Base-by-base conservation (phyloP, 768 basidiomycete genomes). In the Auricularia auricula-judae region DNA sequence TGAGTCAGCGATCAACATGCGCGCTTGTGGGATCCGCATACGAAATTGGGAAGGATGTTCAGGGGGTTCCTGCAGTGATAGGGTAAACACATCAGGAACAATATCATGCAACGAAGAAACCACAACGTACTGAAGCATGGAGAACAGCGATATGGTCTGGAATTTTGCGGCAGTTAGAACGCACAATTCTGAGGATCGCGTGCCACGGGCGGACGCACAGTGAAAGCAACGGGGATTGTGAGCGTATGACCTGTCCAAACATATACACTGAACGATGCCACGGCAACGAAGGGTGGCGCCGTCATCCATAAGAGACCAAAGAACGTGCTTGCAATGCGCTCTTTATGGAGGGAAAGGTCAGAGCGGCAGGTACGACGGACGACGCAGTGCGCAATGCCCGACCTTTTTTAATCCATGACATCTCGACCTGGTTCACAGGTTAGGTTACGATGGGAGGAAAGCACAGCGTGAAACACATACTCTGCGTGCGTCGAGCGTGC, bases 161-260 rank as follows among this genome's bases (percentile, higher is more conserved):
- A 53, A 14, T 7, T 33, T 3, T 34, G 33, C 14, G 18, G 16
- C 5, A 35, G 16, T 51, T 33, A 64, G 29, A 23, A n/a, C 53
- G 35, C 39, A 12, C 21, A n/a, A n/a, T 39, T 4, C 61, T 36
- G 33, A 64, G 62, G 42, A 51, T n/a, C 34, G 36, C 44, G 8
- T 34, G 58, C 66, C 11, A 51, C 47, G 63, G 39, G 29, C 29
- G 29, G 29, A 29, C 65, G 43, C 39, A 67, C 70, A 1, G 78
- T 78, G 69, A 79, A 79, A 0, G 78, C 79, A 16, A 74, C 67
- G 1, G 76, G 74, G 3, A 77, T 73, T 1, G 77, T 77, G 1
- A 80, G 66, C 58, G 75, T 71, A n/a, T 71, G 36, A 1, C 73
- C 70, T 36, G 74, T 72, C 3, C 70, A 72, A 44, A 76, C 67